Evolutionary conservation across 306 rosid genomes (phyloP).

Genomic region (Prunus davidiana): DNA sequence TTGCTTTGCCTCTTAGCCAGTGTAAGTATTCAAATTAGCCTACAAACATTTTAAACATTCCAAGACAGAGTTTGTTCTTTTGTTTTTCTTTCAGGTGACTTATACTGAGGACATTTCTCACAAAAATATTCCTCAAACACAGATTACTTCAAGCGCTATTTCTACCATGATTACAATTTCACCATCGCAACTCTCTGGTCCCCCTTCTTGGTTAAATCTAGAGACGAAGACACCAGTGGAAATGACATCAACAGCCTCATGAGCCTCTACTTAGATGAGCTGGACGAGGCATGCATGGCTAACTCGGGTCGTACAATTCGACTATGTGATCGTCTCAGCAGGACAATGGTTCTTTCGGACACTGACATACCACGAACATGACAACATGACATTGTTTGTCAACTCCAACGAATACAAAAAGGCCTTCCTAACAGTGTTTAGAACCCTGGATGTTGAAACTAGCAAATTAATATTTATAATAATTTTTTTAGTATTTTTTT

Average conservation of each 20-base stretch:
- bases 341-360: constrained; percentile 95
- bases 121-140: constrained; percentile 26
- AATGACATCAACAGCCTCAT: constrained; percentile 44
- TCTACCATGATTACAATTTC: constrained; percentile 61
- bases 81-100: constrained; percentile 48
- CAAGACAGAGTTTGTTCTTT: neutral
- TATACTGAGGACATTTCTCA: constrained; percentile 57
- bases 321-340: constrained; percentile 68
- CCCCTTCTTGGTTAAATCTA: constrained; percentile 58
- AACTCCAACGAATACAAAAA: constrained; percentile 47
- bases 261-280: constrained; percentile 66
- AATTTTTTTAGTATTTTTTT: no score
- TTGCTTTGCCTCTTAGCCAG: constrained; percentile 69
- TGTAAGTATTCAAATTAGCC: no score
- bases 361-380: constrained; percentile 31
- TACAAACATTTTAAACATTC: no score
- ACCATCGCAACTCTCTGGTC: constrained; percentile 74
- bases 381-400: constrained; percentile 39
- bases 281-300: constrained; percentile 62
- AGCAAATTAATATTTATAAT: no score
- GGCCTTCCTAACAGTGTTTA: constrained; percentile 65
- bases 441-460: neutral
- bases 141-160: constrained; percentile 45
- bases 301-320: constrained; percentile 38
- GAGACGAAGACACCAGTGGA: constrained; percentile 44